Base-by-base conservation (phyloP, 345 rosid species). In the Lepidium sativum region DNA sequence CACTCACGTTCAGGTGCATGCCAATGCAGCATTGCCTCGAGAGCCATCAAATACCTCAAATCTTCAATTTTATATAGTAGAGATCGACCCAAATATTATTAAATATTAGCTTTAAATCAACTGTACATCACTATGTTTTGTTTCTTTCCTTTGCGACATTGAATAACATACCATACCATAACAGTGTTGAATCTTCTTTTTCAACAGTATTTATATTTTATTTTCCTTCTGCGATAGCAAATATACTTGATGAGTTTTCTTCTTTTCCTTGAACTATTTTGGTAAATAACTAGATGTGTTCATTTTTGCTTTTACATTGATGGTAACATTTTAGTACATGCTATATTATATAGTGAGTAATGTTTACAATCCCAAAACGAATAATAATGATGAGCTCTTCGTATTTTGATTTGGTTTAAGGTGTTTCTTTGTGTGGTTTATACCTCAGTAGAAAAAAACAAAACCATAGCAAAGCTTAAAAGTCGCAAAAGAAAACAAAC, bases 1-100 rank as follows among this genome's bases (percentile, higher is more conserved):
- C 68, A 52, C 68, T 61, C 62, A 70, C 40, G 21, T 52, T 44
- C 68, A 70, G 55, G 74, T 61, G 62, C 68, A 70, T 43, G 55
- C 55, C 54, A 42, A 61, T 70, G 68, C 40, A 31, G 53, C 51
- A 49, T n/a, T n/a, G n/a, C 21, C 1, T 20, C 21, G 2, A 20
- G 1, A 20, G 15, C 53, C 38, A 50, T 60, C 60, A 42, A 12
- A 44, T 60, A 18, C 29, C 60, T 68, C 67, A 14, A 51, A n/a
- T 32, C 11, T 25, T 52, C 12, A 39, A 60, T 69, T 52, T 51
- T 23, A 12, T 33, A 59, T 21, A 33, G 21, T 18, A 49, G 29
- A 51, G 25, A 9, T 60, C 39, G 45, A 52, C 73, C 42, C 10
- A 51, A 21, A 56, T 25, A 8, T 16, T 25, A 56, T 39, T 43